A percentile compares a stretch with the other conserved stretches of the same genome.
Evolutionary conservation across 805 yeast genomes (phyloP).

Genomic region (Wickerhamiella qilinensis): DNA sequence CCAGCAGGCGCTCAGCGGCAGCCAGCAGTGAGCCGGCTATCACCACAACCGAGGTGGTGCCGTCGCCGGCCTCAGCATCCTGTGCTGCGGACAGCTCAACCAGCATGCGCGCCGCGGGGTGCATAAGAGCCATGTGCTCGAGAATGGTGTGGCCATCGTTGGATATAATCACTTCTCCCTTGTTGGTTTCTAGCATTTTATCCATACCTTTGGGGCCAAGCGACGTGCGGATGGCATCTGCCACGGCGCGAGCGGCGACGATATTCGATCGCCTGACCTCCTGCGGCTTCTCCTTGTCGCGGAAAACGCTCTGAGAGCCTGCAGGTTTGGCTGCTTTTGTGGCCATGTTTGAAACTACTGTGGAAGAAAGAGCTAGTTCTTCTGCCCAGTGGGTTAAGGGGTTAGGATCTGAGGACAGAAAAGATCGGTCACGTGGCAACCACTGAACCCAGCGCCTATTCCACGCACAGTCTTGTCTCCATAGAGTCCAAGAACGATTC

Average conservation of each 20-base stretch:
- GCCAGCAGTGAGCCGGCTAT: constrained; percentile 86
- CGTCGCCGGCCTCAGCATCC: constrained; percentile 99
- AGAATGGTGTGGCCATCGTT: constrained; percentile 97
- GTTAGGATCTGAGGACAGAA: no score
- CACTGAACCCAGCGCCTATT: no score
- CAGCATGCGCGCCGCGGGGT: constrained; percentile 97
- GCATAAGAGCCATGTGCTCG: constrained; percentile 94
- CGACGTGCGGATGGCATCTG: constrained; percentile 89
- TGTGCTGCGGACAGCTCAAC: constrained; percentile 96
- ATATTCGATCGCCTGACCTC: constrained; percentile 84
- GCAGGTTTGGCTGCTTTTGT: background rate
- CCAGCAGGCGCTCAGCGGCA: constrained; percentile 83
- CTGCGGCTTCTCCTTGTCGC: constrained; percentile 85
- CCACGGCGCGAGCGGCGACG: constrained; percentile 84
- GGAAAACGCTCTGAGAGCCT: constrained; percentile 76
- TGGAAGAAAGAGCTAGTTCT: no score
- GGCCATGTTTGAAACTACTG: background rate
- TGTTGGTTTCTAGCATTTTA: constrained; percentile 83
- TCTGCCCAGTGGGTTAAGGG: no score
- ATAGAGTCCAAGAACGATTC: no score
- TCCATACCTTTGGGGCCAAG: constrained; percentile 99
- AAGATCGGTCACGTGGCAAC: no score
- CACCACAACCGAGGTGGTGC: constrained; percentile 94
- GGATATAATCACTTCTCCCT: constrained; percentile 84
- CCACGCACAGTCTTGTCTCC: no score